Base-by-base conservation (phyloP, 1,284 basidiomycete species). In the Kalmanozyma brasiliensis region DNA sequence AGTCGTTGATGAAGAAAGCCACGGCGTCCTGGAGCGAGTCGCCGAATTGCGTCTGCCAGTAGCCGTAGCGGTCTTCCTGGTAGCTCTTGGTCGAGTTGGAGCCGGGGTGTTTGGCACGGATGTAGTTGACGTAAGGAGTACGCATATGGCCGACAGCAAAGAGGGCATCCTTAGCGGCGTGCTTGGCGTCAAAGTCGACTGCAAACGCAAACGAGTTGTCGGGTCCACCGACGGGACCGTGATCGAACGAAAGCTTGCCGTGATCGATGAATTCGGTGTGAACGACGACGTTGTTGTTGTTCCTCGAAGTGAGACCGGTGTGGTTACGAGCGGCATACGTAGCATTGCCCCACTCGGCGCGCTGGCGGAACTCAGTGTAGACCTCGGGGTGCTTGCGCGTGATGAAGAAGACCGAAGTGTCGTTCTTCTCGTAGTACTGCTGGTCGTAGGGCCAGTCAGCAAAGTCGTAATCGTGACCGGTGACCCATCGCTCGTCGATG, bases 1-100 rank as follows among this genome's bases (percentile, higher is more conserved):
- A 90, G 3, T 88, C 88, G 60, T 88, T 87, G 17, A 90, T 82
- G 8, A 79, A 77, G 58, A 83, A 80, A 7, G 69, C 62, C 22
- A 83, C 79, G 4, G 73, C 77, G 34, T 77, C 80, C 20, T 87
- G 86, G 22, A 78, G 56, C 44, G 52, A 63, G 46, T 72, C 59
- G 24, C 55, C 51, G 37, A 74, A 80, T 30, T 72, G 46, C 49
- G 72, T 58, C 55, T 68, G 60, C 79, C 79, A 81, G 60, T 78
- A 79, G 11, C 76, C 79, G 55, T 76, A 79, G 4, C 76, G 71
- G 41, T 77, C 73, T 51, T 79, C 51, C 44, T 73, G 73, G 53
- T 73, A 79, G 55, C 52, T 70, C 57, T 66, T 64, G 43, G 71
- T 74, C 22, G 64, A 65, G 24, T 62, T 59, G 45, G 42, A 38